These are phyloP conservation scores for Plasmodium gonderi DNA, from an alignment of 169 alveolate genomes.

Conservation along the genomic window DNA sequence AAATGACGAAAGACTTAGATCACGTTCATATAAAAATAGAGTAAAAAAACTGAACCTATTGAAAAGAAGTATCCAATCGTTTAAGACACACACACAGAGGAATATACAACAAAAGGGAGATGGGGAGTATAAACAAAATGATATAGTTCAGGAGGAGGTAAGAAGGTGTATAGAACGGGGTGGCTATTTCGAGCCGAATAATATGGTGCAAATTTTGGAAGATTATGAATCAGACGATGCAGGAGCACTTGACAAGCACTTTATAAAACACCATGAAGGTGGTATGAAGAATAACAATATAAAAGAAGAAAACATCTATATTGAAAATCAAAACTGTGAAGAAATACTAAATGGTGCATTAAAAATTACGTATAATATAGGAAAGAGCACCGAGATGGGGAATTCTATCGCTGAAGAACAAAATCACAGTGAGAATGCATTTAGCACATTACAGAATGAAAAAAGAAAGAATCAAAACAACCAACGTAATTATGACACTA, in stretches of 20 bases:
- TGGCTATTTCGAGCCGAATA: not conserved
- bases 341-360: not conserved
- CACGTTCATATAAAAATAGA: conserved; percentile 49
- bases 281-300: not conserved
- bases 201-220: too few species aligned
- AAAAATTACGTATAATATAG: not conserved
- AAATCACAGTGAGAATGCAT: not conserved
- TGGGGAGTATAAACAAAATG: not conserved
- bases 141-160: not conserved
- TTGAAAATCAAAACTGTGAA: not conserved
- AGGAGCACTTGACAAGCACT: too few species aligned
- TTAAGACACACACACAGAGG: not conserved
- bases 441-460: not conserved
- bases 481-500: not conserved
- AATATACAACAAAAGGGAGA: not conserved
- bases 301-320: not conserved
- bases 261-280: too few species aligned
- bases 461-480: not conserved
- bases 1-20: conserved; percentile 5
- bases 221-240: not conserved
- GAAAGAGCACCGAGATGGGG: not conserved
- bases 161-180: not conserved
- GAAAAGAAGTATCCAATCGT: conserved; percentile 10
- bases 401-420: not conserved
- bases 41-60: not conserved